Base-by-base conservation (phyloP, 1,284 basidiomycete species). In the Fomitopsis pinicola region DNA sequence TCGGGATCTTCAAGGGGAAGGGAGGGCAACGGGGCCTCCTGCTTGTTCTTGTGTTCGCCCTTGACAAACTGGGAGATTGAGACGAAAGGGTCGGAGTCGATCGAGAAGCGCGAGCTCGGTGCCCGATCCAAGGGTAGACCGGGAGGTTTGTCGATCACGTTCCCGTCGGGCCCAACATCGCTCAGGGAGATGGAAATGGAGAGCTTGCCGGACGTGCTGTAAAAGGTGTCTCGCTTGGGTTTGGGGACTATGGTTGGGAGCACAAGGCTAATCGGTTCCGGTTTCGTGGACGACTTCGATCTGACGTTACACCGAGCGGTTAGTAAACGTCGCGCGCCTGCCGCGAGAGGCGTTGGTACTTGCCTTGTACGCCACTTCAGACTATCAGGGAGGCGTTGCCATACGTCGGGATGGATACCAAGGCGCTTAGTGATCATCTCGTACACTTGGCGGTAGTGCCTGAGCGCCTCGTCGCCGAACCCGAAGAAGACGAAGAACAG, bases 401-500 rank as follows among this genome's bases (percentile, higher is more conserved):
- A 48, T 12, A 50, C 35, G 19, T 33, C 72, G 2, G 58, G 52
- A 28, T 35, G 35, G 8, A 62, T 8, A 7, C 58, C 58, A 17
- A 59, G 17, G 52, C 77, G 77, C 71, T 82, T 81, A 64, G 80
- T 74, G 56, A 86, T 75, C 12, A 78, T 77, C 4, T 62, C 59
- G 58, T 78, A 76, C 7, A 77, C 80, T 19, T 73, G 71, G 35
- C 77, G 75, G 71, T 89, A 90, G 64, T 85, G 79, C 66, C 73
- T 83, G 64, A 75, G 76, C 42, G 86, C 86, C 75, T 91, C 88
- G 58, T 84, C 82, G 0, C 86, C 86, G 50, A 89, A 82, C 0
- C 88, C 87, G 67, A 90, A 88, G 75, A 87, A 86, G 1, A 67
- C 74, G 70, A 89, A 88, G 77, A 89, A 89, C 44, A 87, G 28